Percentiles rank a stretch among this genome's conserved stretches.
These are phyloP conservation scores for Iris macrosiphon DNA, from an alignment of 106 monocot genomes.

Conservation along the genomic window DNA sequence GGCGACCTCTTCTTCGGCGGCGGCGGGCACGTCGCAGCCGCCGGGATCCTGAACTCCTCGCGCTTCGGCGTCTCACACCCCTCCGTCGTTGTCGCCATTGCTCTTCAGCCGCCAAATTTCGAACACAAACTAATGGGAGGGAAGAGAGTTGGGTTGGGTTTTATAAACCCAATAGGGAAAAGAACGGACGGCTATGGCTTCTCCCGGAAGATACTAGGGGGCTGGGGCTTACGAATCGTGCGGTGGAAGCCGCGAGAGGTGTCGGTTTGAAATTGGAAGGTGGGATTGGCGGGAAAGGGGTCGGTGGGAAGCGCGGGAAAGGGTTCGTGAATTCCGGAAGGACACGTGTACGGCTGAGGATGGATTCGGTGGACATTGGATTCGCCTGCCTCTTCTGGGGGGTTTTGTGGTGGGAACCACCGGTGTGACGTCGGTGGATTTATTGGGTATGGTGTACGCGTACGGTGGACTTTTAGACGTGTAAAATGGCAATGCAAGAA, in stretches of 20 bases:
- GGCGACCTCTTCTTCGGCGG: slow-evolving; percentile 42
- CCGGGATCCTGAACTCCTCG: slow-evolving; percentile 43
- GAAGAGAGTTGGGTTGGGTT: neutral
- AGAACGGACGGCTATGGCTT: neutral
- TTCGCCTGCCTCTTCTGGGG: too few relatives aligned
- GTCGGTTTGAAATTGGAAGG: neutral
- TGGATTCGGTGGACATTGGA: too few relatives aligned
- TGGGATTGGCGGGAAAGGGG: neutral
- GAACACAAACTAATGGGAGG: too few relatives aligned
- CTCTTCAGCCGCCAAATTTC: neutral
- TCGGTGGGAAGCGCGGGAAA: slow-evolving; percentile 12
- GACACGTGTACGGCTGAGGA: slow-evolving; percentile 1
- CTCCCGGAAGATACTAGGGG: neutral
- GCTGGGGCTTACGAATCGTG: slow-evolving; percentile 6
- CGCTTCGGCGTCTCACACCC: slow-evolving; percentile 67
- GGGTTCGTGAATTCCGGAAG: neutral
- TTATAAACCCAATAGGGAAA: slow-evolving; percentile 8
- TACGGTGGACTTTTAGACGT: too few relatives aligned
- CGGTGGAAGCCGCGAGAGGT: neutral
- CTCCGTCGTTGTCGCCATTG: slow-evolving; percentile 7
- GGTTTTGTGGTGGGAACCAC: neutral
- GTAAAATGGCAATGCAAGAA: too few relatives aligned
- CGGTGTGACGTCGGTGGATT: neutral
- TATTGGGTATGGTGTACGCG: too few relatives aligned
- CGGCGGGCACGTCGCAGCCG: slow-evolving; percentile 26